phyloP scores from a whole-genome alignment of 2,329 filamentous ascomycete species.

The Pyricularia pennisetigena region DNA sequence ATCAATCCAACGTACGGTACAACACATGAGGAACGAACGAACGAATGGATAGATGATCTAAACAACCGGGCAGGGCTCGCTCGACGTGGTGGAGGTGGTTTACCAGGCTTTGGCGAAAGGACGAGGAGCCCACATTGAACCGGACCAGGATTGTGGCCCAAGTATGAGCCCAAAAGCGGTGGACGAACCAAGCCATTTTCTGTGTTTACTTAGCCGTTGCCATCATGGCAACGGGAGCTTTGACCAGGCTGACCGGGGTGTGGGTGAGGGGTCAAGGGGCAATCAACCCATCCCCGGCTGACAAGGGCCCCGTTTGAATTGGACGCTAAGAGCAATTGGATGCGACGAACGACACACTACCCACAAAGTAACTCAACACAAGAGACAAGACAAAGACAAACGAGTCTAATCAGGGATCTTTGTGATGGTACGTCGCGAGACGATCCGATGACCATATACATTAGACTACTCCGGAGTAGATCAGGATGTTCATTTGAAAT shows the following conservation, averaged over 20 bases:
- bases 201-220: conserved; percentile 6
- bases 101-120: conserved; percentile 1
- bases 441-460: not conserved
- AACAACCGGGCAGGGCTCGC: not conserved
- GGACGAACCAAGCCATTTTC: not conserved
- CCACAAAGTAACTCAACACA: not conserved
- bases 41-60: not conserved
- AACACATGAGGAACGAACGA: not conserved
- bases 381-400: not conserved
- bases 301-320: not conserved
- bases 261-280: not conserved
- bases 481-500: not conserved
- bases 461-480: too few species aligned
- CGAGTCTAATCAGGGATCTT: too few species aligned
- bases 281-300: not conserved
- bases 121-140: not conserved
- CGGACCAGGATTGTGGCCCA: not conserved
- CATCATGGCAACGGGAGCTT: conserved; percentile 6
- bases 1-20: not conserved
- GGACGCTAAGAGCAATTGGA: not conserved
- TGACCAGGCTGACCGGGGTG: not conserved
- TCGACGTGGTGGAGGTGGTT: not conserved
- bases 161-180: not conserved
- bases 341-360: not conserved
- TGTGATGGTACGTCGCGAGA: not conserved